Percentiles rank a stretch among this genome's conserved stretches.
These are phyloP conservation scores for Bocquillonia castaneifolia DNA, from an alignment of 441 rosid genomes.

Conservation along the genomic window DNA sequence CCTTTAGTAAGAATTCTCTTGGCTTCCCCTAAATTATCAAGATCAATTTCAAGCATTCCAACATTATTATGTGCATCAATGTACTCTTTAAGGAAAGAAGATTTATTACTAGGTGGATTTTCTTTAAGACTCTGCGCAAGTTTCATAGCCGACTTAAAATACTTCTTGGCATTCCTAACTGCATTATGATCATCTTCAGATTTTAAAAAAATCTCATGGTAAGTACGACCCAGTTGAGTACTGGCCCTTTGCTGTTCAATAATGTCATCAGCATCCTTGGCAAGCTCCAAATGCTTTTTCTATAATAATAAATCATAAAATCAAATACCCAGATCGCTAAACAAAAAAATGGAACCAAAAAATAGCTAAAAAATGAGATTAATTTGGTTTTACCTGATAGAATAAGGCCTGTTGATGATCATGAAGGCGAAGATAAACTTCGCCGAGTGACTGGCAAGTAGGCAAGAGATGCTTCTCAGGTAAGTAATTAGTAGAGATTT, in stretches of 20 bases:
- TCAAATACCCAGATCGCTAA: neutral
- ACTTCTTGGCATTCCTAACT: constrained; percentile 73
- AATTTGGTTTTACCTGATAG: constrained; percentile 63
- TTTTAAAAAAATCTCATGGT: constrained; percentile 60
- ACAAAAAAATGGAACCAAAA: no score
- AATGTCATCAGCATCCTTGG: constrained; percentile 58
- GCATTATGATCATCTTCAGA: constrained; percentile 66
- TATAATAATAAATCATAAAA: constrained; percentile 24
- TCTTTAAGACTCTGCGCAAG: constrained; percentile 65
- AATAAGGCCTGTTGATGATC: constrained; percentile 56
- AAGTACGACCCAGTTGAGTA: constrained; percentile 94
- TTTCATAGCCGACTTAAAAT: constrained; percentile 76
- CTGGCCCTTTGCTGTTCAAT: constrained; percentile 94
- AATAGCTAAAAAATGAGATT: no score
- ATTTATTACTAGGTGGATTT: constrained; percentile 47
- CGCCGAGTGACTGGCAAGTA: constrained; percentile 91
- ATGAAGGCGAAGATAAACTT: constrained; percentile 66
- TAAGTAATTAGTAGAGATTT: constrained; percentile 54
- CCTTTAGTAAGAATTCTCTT: constrained; percentile 51
- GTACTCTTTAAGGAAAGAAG: constrained; percentile 76
- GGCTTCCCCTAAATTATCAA: constrained; percentile 77
- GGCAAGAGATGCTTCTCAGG: constrained; percentile 74
- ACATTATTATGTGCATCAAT: constrained; percentile 87
- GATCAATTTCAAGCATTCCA: constrained; percentile 89
- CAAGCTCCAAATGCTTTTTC: constrained; percentile 89